Conservation (phyloP, 768 basidiomycete species). For the Calocera viscosa region DNA sequence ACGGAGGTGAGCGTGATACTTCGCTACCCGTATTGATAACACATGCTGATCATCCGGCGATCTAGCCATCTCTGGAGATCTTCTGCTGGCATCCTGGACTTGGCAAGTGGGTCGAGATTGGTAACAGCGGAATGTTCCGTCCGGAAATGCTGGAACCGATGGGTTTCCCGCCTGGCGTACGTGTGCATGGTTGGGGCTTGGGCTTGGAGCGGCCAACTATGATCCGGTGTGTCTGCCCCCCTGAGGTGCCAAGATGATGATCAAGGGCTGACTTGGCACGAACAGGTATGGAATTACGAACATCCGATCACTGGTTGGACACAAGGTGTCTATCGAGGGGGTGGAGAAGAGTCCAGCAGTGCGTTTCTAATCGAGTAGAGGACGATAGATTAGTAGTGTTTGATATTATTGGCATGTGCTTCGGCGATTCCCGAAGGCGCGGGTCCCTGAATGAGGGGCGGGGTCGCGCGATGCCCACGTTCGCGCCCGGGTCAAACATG, state of each 20-base stretch:
- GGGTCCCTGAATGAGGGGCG: background rate
- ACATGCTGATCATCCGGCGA: background rate
- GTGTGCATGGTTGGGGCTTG: constrained; percentile 95
- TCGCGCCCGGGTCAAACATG: background rate
- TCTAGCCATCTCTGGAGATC: constrained; percentile 87
- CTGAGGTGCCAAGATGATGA: background rate
- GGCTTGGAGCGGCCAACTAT: constrained; percentile 92
- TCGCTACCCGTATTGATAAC: background rate
- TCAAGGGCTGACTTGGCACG: background rate
- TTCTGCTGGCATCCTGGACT: constrained; percentile 95
- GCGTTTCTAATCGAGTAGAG: constrained; percentile 47
- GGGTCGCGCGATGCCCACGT: background rate
- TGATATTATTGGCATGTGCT: constrained; percentile 7
- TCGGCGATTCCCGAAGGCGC: background rate
- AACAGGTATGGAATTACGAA: constrained; percentile 90
- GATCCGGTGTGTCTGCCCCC: constrained; percentile 65
- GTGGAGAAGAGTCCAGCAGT: constrained; percentile 86
- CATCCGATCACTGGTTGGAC: constrained; percentile 90
- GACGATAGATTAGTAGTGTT: background rate
- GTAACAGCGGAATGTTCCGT: constrained; percentile 98
- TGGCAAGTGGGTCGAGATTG: constrained; percentile 92
- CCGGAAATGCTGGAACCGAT: constrained; percentile 99
- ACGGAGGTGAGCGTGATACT: constrained; percentile 54
- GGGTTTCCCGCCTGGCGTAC: constrained; percentile 93
- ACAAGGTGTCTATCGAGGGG: constrained; percentile 84